Conservation (phyloP, 2,329 filamentous ascomycete species). For the Tolypocladium amazonense region DNA sequence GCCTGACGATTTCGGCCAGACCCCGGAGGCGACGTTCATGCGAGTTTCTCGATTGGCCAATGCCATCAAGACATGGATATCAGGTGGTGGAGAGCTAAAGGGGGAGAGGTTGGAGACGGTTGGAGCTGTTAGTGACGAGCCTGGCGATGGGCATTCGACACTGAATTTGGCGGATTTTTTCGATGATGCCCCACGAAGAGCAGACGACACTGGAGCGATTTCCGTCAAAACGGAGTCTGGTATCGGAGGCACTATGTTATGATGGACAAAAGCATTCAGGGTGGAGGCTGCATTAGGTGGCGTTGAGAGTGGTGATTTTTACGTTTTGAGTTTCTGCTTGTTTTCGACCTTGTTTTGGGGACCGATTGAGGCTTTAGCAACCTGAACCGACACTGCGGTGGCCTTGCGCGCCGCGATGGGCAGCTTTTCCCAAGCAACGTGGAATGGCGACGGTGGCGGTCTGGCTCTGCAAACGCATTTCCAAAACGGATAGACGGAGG, state of each 20-base stretch:
- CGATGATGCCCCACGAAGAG: neutral
- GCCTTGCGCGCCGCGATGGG: conserved; percentile 1
- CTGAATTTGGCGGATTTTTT: conserved; percentile 58
- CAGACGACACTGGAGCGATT: conserved; percentile 14
- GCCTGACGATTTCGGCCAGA: neutral
- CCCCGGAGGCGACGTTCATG: neutral
- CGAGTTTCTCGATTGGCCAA: neutral
- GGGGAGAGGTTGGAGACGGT: conserved; percentile 60
- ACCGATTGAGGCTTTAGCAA: conserved; percentile 1
- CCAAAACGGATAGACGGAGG: conserved; percentile 23
- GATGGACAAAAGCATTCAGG: conserved; percentile 18
- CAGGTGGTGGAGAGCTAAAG: conserved; percentile 13
- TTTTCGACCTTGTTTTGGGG: conserved; percentile 4
- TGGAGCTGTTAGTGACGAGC: conserved; percentile 56
- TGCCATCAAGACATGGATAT: neutral
- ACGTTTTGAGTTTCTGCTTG: conserved; percentile 10
- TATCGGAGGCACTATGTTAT: conserved; percentile 18
- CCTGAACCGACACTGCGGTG: neutral
- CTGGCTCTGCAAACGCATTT: conserved; percentile 22
- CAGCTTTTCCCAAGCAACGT: neutral
- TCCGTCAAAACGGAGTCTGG: conserved; percentile 30
- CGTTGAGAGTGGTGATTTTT: conserved; percentile 21
- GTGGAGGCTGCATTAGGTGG: conserved; percentile 26
- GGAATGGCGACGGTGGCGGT: conserved; percentile 8
- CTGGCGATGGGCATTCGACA: conserved; percentile 52